These are phyloP conservation scores for Rhododendron mucronatum DNA, from an alignment of 148 eudicot genomes.

Conservation along the genomic window DNA sequence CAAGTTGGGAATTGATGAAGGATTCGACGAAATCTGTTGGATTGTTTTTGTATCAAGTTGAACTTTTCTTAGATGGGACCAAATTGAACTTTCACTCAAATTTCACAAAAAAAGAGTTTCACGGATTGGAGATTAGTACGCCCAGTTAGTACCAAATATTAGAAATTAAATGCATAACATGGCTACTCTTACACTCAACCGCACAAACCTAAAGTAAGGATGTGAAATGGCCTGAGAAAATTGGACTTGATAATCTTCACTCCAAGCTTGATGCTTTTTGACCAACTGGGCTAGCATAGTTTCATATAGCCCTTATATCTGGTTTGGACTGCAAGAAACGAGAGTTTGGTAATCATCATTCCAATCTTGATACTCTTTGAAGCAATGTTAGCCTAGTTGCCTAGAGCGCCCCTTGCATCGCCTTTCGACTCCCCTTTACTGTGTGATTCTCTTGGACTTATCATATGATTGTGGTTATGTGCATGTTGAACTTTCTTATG, in stretches of 20 bases:
- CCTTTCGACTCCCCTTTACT: not conserved
- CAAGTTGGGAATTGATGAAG: not conserved
- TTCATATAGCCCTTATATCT: not conserved
- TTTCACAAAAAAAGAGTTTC: not conserved
- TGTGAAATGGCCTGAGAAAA: not conserved
- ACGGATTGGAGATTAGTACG: not conserved
- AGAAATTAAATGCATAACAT: too few species aligned
- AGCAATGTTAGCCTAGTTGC: not conserved
- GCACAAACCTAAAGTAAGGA: not conserved
- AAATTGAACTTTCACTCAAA: not conserved
- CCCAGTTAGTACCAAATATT: not conserved
- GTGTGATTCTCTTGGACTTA: not conserved
- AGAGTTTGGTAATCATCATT: not conserved
- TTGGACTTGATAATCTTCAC: not conserved
- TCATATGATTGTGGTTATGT: not conserved
- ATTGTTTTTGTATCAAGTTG: not conserved
- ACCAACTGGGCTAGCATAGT: not conserved
- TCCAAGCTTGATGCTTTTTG: not conserved
- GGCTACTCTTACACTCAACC: not conserved
- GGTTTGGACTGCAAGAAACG: not conserved
- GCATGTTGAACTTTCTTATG: not conserved
- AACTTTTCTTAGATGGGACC: not conserved
- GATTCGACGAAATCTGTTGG: not conserved
- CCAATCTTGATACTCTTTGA: not conserved
- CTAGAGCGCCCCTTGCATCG: not conserved